Percentiles rank a stretch among this genome's conserved stretches.
These are phyloP conservation scores for Tulasnella sp. DNA, from an alignment of 768 basidiomycete genomes.

Conservation along the genomic window DNA sequence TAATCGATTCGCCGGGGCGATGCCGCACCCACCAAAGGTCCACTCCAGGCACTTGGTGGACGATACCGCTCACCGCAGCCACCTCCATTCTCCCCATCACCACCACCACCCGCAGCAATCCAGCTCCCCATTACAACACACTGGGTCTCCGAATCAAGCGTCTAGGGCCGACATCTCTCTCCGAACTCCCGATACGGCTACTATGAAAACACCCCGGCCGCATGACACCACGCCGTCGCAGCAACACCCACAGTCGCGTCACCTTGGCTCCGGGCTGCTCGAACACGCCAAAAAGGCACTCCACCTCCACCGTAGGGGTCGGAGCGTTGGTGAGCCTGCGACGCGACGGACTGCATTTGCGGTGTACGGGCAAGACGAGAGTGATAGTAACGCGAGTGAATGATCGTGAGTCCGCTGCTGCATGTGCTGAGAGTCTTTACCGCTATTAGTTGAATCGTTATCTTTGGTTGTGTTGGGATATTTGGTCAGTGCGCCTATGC, in stretches of 20 bases:
- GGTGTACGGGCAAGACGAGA: constrained; percentile 81
- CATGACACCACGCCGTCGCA: background rate
- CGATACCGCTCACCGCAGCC: constrained; percentile 9
- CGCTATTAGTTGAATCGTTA: too few relatives aligned
- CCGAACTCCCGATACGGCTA: background rate
- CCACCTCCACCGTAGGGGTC: background rate
- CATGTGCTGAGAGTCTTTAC: too few relatives aligned
- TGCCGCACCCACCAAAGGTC: constrained; percentile 23
- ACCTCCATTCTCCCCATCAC: background rate
- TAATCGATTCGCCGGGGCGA: constrained; percentile 25
- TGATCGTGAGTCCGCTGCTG: too few relatives aligned
- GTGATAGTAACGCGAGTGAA: constrained; percentile 55
- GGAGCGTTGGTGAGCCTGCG: constrained; percentile 21
- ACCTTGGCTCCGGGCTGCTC: too few relatives aligned
- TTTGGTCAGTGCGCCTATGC: too few relatives aligned
- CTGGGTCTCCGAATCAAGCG: background rate
- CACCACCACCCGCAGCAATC: constrained; percentile 2
- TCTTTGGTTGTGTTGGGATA: too few relatives aligned
- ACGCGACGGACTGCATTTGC: constrained; percentile 48
- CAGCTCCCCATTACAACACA: background rate
- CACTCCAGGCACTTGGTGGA: constrained; percentile 26
- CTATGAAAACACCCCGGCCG: background rate
- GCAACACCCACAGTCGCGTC: background rate
- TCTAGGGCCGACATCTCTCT: background rate
- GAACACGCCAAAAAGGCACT: background rate